Percentiles rank a stretch among this genome's conserved stretches.
phyloP scores from a whole-genome alignment of 768 basidiomycete species.

The Tylopilus plumbeoviolaceoides region DNA sequence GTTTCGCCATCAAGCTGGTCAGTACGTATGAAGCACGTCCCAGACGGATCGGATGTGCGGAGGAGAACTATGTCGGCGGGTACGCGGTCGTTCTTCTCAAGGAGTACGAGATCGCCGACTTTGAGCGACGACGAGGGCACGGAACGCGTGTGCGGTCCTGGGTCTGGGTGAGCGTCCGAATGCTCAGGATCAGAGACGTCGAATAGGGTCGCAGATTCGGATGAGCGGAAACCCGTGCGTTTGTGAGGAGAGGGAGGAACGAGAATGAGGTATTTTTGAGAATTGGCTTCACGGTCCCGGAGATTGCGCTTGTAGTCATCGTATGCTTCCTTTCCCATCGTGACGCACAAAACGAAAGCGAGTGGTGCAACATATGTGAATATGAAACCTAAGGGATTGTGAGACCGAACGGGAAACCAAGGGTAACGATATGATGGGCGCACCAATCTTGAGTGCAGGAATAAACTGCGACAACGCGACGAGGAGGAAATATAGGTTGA shows the following conservation, averaged over 20 bases:
- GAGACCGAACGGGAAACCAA: neutral
- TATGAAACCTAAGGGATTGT: slow-evolving; percentile 67
- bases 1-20: slow-evolving; percentile 99
- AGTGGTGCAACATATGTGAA: slow-evolving; percentile 94
- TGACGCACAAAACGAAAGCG: slow-evolving; percentile 90
- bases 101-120: slow-evolving; percentile 84
- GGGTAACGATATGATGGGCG: slow-evolving; percentile 18
- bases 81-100: slow-evolving; percentile 97
- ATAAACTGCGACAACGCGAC: slow-evolving; percentile 96
- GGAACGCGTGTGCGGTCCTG: slow-evolving; percentile 58
- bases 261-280: slow-evolving; percentile 89
- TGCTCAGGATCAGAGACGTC: slow-evolving; percentile 19
- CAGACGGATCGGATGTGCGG: slow-evolving; percentile 81
- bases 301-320: slow-evolving; percentile 91
- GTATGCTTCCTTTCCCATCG: slow-evolving; percentile 98
- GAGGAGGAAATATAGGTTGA: slow-evolving; percentile 97
- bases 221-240: slow-evolving; percentile 11
- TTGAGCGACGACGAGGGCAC: slow-evolving; percentile 85
- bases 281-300: slow-evolving; percentile 93
- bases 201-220: slow-evolving; percentile 18
- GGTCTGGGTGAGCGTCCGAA: slow-evolving; percentile 25
- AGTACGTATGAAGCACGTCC: slow-evolving; percentile 95
- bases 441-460: slow-evolving; percentile 93
- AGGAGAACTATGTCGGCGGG: slow-evolving; percentile 92
- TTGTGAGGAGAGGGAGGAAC: slow-evolving; percentile 45